Evolutionary conservation across 306 rosid species (phyloP).

Genomic region (Gastrolobium bilobum): DNA sequence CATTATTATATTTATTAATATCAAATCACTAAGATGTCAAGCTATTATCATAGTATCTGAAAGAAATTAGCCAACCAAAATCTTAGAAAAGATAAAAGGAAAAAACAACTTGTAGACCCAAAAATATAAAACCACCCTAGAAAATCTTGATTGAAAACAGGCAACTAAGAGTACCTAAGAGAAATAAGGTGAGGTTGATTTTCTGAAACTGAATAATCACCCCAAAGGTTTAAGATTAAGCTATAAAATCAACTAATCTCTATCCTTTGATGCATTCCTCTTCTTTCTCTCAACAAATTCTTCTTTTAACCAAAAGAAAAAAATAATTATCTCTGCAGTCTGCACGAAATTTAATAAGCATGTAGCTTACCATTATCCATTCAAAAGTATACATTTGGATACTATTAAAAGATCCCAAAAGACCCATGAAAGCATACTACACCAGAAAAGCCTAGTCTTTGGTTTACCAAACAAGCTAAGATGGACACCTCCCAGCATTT

Average conservation of each 20-base stretch:
- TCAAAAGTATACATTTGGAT: conserved; percentile 7
- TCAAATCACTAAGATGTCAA: not conserved
- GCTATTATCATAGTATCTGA: not conserved
- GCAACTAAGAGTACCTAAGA: not conserved
- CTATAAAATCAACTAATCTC: not conserved
- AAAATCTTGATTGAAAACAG: not conserved
- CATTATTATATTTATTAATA: not conserved
- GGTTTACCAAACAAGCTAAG: conserved; percentile 22
- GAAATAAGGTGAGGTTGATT: not conserved
- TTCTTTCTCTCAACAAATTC: conserved; percentile 19
- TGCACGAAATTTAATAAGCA: conserved; percentile 10
- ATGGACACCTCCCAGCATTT: conserved; percentile 1
- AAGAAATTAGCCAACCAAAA: conserved; percentile 2
- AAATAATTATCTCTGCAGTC: not conserved
- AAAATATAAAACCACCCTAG: not conserved
- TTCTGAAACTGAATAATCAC: conserved; percentile 9
- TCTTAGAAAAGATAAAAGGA: conserved; percentile 13
- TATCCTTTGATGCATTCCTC: not conserved
- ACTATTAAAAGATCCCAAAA: conserved; percentile 19
- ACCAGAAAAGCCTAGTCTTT: conserved; percentile 18
- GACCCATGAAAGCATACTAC: conserved; percentile 18
- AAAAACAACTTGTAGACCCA: conserved; percentile 31
- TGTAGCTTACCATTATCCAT: conserved; percentile 6
- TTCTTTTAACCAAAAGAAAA: conserved; percentile 7
- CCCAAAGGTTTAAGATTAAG: not conserved